A percentile compares a stretch with the other conserved stretches of the same genome.
These are phyloP conservation scores for Petunia axillaris DNA, from an alignment of 257 asterid species.

Conservation along the genomic window DNA sequence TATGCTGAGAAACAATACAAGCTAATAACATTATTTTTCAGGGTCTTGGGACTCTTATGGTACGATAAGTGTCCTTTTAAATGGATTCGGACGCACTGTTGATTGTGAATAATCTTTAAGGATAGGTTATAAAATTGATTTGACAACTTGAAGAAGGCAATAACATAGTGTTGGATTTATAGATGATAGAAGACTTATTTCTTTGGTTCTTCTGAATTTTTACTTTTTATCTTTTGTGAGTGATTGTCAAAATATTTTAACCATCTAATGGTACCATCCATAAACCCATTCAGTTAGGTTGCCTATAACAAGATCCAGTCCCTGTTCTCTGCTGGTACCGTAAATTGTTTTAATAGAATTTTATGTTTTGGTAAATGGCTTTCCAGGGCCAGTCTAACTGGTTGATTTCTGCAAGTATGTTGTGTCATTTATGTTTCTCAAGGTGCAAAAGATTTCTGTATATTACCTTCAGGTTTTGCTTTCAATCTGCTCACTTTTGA, in stretches of 20 bases:
- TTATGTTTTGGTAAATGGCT: not conserved
- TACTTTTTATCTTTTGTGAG: not conserved
- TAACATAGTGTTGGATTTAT: not conserved
- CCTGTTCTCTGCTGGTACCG: not conserved
- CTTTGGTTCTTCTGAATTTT: not conserved
- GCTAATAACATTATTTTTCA: not conserved
- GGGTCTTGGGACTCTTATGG: not conserved
- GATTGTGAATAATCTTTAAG: not conserved
- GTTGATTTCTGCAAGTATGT: not conserved
- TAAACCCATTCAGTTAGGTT: not conserved
- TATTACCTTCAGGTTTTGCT: conserved; percentile 66
- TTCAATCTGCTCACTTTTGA: conserved; percentile 75
- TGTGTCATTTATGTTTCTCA: conserved; percentile 18
- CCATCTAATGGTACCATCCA: not conserved
- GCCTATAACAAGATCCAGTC: not conserved
- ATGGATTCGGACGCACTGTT: not conserved
- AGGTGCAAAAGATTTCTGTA: conserved; percentile 25
- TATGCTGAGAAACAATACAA: conserved; percentile 6
- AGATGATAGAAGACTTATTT: not conserved
- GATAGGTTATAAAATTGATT: not conserved
- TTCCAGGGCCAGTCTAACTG: not conserved
- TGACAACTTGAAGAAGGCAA: not conserved
- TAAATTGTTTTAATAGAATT: not conserved
- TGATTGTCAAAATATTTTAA: not conserved
- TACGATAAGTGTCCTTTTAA: not conserved